These are phyloP conservation scores for Aureobasidium zeae DNA, from an alignment of 2,329 filamentous ascomycete genomes.

Conservation along the genomic window DNA sequence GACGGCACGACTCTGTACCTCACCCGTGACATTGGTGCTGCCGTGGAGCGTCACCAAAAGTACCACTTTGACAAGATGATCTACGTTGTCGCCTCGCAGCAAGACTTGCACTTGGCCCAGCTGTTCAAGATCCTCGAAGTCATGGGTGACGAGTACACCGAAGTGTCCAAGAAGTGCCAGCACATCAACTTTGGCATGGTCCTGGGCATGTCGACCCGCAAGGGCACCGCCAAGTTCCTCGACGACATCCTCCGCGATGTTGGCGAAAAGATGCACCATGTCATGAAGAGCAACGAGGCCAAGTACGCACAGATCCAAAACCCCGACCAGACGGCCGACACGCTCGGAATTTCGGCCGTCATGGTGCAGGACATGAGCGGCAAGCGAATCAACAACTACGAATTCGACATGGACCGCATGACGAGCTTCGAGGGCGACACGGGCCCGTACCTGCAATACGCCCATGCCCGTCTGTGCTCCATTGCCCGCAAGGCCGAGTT, in stretches of 20 bases:
- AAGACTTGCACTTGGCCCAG: slow-evolving; percentile 55
- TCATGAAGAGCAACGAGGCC: slow-evolving; percentile 80
- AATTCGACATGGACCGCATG: slow-evolving; percentile 74
- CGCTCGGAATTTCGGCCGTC: slow-evolving; percentile 82
- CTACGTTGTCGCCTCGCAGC: slow-evolving; percentile 56
- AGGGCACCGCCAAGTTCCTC: slow-evolving; percentile 43
- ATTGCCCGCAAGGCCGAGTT: slow-evolving; percentile 50
- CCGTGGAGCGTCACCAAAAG: slow-evolving; percentile 52
- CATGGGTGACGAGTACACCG: slow-evolving; percentile 47
- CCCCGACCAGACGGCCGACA: slow-evolving; percentile 73
- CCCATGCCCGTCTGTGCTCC: slow-evolving; percentile 59
- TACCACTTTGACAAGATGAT: slow-evolving; percentile 60
- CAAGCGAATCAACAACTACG: slow-evolving; percentile 65
- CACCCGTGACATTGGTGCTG: slow-evolving; percentile 59
- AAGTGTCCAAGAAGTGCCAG: slow-evolving; percentile 49
- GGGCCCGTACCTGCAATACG: slow-evolving; percentile 77
- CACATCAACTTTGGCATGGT: slow-evolving; percentile 61
- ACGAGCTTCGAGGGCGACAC: slow-evolving; percentile 78
- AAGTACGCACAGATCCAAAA: slow-evolving; percentile 89
- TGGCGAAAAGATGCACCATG: slow-evolving; percentile 92
- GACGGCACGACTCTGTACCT: slow-evolving; percentile 60
- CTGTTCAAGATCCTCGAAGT: slow-evolving; percentile 56
- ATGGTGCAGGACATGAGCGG: slow-evolving; percentile 98
- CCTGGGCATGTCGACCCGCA: slow-evolving; percentile 55
- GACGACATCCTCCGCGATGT: slow-evolving; percentile 48